Base-by-base conservation (phyloP, 345 rosid genomes). In the Salix viminalis region DNA sequence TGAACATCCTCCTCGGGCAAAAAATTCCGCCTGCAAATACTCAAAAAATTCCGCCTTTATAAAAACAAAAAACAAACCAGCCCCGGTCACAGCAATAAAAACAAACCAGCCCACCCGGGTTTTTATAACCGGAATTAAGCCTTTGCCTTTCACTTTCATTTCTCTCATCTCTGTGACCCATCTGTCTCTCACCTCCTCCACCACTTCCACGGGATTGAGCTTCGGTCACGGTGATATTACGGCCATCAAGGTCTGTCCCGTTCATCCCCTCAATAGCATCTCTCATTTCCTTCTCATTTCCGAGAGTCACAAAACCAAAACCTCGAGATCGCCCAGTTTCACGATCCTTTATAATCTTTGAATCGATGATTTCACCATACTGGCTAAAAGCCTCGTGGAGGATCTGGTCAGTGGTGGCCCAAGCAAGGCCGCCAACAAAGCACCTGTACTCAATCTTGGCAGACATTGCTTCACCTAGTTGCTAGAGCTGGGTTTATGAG, bases 401-500 rank as follows among this genome's bases (percentile, higher is more conserved):
- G 24, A 86, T 75, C 41, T 30, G 72, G 77, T 95, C 97, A 72
- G 83, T 88, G 64, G 97, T 95, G 81, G 94, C 96, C 97, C 97
- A 95, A 0, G 96, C 99, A 0, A 95, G 93, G 81, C 99, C 97
- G 48, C 97, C 99, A 46, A 93, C 97, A 76, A 95, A 95, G 87
- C 99, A 95, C 68, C 99, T 71, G 79, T 0, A 95, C 87, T 95
- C 99, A 18, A 83, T 65, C 34, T 95, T 97, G 0, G 88, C 87
- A 0, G 97, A 73, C 6, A 94, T 91, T 97, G 91, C 90, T 76
- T 34, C 36, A 34, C 36, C 36, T 34, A 34, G 36, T 34, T 34
- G 36, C 36, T 34, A 34, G 36, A 34, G 36, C 36, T 34, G 6
- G 36, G 36, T 34, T 34, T 34, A 30, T 30, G 36, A 34, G 36